Conservation (phyloP, 208 protist species). For the Leptomonas pyrrhocoris region DNA sequence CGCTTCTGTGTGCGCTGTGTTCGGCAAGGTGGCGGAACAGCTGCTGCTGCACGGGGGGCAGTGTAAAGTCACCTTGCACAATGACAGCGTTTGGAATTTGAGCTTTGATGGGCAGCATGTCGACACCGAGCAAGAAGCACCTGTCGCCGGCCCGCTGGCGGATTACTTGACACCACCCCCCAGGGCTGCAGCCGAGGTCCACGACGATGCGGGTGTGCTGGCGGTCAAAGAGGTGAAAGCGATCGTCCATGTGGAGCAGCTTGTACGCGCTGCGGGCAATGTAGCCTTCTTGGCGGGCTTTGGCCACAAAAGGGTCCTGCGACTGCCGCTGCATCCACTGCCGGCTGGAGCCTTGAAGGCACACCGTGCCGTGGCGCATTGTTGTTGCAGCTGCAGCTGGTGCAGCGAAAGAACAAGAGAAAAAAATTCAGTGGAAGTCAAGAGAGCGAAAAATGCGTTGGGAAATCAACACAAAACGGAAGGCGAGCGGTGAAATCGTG, state of each 20-base stretch:
- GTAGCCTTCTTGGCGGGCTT: slow-evolving; percentile 71
- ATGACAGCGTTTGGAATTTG: slow-evolving; percentile 63
- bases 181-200: slow-evolving; percentile 87
- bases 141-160: slow-evolving; percentile 60
- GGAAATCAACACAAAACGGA: too few species aligned
- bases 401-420: slow-evolving; percentile 1
- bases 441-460: neutral
- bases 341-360: slow-evolving; percentile 28
- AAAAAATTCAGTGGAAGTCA: neutral
- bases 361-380: slow-evolving; percentile 10
- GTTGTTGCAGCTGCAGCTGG: neutral
- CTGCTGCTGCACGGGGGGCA: slow-evolving; percentile 36
- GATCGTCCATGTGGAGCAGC: slow-evolving; percentile 70
- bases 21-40: slow-evolving; percentile 38
- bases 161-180: slow-evolving; percentile 85
- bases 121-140: slow-evolving; percentile 79
- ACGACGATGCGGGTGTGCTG: slow-evolving; percentile 56
- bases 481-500: too few species aligned
- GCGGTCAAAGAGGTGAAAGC: slow-evolving; percentile 59
- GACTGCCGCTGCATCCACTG: slow-evolving; percentile 73
- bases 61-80: slow-evolving; percentile 81
- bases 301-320: slow-evolving; percentile 62
- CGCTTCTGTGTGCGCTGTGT: neutral
- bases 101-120: slow-evolving; percentile 59
- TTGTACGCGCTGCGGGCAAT: slow-evolving; percentile 86